These are phyloP conservation scores for Benincasa hispida DNA, from an alignment of 306 rosid species.

Conservation along the genomic window DNA sequence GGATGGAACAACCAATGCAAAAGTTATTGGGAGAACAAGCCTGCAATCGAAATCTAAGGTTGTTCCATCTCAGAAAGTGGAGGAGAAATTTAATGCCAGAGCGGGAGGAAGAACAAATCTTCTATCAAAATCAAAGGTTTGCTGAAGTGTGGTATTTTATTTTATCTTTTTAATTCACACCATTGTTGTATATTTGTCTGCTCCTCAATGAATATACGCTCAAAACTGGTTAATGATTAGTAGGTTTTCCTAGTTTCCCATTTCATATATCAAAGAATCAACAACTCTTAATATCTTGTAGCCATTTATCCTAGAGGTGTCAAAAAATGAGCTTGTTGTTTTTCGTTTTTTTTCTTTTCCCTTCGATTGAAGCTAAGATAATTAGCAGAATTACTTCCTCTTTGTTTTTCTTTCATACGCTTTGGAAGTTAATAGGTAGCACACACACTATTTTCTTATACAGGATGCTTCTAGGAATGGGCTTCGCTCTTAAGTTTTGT, in stretches of 20 bases:
- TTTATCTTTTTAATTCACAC: background rate
- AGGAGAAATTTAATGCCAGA: conserved; percentile 25
- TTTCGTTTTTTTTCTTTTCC: background rate
- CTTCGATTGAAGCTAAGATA: background rate
- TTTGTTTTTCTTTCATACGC: background rate
- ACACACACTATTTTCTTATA: conserved; percentile 11
- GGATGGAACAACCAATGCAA: conserved; percentile 25
- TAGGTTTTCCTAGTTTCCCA: background rate
- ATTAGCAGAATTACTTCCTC: background rate
- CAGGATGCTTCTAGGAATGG: conserved; percentile 43
- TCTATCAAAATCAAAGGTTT: conserved; percentile 61
- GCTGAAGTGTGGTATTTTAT: background rate
- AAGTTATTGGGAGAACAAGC: conserved; percentile 24
- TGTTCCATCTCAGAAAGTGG: conserved; percentile 1
- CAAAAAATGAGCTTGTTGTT: background rate
- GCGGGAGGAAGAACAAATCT: conserved; percentile 28
- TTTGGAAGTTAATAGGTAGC: background rate
- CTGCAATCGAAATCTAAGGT: conserved; percentile 31
- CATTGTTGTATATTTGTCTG: background rate
- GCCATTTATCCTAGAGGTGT: background rate
- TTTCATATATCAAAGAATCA: background rate
- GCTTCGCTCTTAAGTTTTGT: conserved; percentile 12
- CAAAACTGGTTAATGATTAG: background rate
- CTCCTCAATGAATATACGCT: background rate
- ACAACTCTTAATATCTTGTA: background rate